These are phyloP conservation scores for Botrytis fabae DNA, from an alignment of 2,329 filamentous ascomycete species.

Conservation along the genomic window DNA sequence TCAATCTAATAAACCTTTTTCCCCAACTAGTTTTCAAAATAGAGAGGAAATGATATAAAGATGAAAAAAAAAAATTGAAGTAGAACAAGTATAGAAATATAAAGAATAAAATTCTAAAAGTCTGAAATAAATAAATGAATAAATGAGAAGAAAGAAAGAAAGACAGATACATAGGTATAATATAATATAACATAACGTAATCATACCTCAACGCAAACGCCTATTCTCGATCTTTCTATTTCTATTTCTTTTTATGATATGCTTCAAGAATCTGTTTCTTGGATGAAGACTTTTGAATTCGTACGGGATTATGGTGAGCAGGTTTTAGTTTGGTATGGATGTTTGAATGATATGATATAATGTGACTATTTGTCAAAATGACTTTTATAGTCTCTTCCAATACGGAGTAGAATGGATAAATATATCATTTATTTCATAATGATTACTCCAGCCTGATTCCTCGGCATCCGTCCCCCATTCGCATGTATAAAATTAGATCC, in stretches of 20 bases:
- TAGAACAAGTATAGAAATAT: too few species aligned
- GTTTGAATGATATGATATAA: not conserved
- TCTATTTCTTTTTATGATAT: not conserved
- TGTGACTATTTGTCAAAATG: not conserved
- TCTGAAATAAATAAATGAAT: too few species aligned
- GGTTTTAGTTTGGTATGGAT: not conserved
- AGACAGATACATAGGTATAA: too few species aligned
- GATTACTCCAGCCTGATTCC: not conserved
- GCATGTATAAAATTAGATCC: not conserved
- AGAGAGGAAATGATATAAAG: too few species aligned
- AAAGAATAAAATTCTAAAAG: too few species aligned
- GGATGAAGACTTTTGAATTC: not conserved
- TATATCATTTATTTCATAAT: not conserved
- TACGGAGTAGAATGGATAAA: not conserved
- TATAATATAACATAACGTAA: too few species aligned
- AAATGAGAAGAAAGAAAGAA: too few species aligned
- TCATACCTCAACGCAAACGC: too few species aligned
- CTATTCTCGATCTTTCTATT: not conserved
- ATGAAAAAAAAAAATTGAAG: too few species aligned
- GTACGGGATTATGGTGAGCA: fast-evolving
- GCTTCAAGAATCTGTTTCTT: not conserved
- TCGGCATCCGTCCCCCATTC: fast-evolving
- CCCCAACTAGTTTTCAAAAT: too few species aligned
- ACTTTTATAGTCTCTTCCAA: not conserved
- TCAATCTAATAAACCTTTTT: too few species aligned